These are phyloP conservation scores for Botryotinia calthae DNA, from an alignment of 2,329 filamentous ascomycete genomes.

Conservation along the genomic window DNA sequence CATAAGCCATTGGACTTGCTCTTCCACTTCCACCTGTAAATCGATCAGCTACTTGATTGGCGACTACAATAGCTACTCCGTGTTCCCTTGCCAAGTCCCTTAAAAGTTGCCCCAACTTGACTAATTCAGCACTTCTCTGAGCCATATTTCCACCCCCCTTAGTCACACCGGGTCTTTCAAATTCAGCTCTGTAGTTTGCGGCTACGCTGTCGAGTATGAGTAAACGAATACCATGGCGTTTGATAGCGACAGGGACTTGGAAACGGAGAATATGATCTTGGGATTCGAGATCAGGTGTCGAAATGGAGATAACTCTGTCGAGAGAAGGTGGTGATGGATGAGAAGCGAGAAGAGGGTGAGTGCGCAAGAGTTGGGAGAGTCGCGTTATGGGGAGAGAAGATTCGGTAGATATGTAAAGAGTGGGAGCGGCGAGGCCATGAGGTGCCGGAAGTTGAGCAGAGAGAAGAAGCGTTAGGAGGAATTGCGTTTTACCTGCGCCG, in stretches of 20 bases:
- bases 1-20: constrained; percentile 22
- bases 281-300: constrained; percentile 84
- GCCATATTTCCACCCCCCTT: constrained; percentile 59
- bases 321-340: constrained; percentile 66
- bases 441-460: constrained; percentile 78
- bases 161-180: constrained; percentile 55
- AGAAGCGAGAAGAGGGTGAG: constrained; percentile 60
- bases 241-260: constrained; percentile 83
- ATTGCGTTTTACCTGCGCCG: constrained; percentile 91
- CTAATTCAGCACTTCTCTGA: constrained; percentile 71
- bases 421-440: constrained; percentile 61
- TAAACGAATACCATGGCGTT: constrained; percentile 73
- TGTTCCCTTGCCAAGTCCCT: constrained; percentile 72
- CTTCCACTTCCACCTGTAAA: constrained; percentile 47
- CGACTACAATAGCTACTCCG: constrained; percentile 80
- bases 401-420: constrained; percentile 93
- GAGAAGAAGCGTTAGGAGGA: constrained; percentile 81
- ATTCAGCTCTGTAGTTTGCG: constrained; percentile 93
- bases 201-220: constrained; percentile 89
- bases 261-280: constrained; percentile 94
- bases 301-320: constrained; percentile 74
- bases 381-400: constrained; percentile 78
- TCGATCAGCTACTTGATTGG: constrained; percentile 93
- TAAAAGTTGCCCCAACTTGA: constrained; percentile 72
- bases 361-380: constrained; percentile 72